phyloP scores from a whole-genome alignment of 2,329 filamentous ascomycete species.

The Trichophyton schoenleinii region DNA sequence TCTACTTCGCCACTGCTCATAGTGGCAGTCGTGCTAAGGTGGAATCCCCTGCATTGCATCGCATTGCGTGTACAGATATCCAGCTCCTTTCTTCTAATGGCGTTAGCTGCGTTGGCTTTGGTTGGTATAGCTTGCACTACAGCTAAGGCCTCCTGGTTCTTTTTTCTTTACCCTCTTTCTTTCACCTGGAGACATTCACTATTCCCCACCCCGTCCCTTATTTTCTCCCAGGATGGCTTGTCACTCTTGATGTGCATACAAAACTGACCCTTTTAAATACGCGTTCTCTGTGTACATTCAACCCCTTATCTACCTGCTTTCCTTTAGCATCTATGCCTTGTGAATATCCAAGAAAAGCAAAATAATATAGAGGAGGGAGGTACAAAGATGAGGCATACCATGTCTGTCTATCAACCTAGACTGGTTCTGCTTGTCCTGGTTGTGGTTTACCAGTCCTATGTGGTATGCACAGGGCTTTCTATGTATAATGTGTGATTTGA shows the following conservation, averaged over 20 bases:
- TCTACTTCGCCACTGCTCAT: not conserved
- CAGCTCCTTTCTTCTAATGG: not conserved
- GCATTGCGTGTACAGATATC: not conserved
- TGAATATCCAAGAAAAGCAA: not conserved
- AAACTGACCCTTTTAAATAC: not conserved
- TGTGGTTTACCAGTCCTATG: not conserved
- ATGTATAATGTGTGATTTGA: conserved; percentile 3
- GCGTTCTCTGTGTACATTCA: not conserved
- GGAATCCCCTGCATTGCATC: not conserved
- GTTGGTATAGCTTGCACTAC: not conserved
- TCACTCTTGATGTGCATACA: not conserved
- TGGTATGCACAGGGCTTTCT: not conserved
- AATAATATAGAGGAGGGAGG: not conserved
- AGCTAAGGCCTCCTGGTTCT: conserved; percentile 26
- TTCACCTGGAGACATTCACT: not conserved
- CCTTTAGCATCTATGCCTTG: not conserved
- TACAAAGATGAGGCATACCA: not conserved
- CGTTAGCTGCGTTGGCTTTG: not conserved
- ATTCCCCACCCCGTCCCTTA: not conserved
- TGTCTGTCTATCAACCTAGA: not conserved
- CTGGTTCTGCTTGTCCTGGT: not conserved
- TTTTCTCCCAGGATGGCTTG: not conserved
- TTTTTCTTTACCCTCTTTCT: not conserved
- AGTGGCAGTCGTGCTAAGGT: not conserved
- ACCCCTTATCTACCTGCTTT: not conserved